Evolutionary conservation across 2,329 filamentous ascomycete species (phyloP), one percentile per base, ranked within the genome.

Genomic region (Neonectria faginata): DNA sequence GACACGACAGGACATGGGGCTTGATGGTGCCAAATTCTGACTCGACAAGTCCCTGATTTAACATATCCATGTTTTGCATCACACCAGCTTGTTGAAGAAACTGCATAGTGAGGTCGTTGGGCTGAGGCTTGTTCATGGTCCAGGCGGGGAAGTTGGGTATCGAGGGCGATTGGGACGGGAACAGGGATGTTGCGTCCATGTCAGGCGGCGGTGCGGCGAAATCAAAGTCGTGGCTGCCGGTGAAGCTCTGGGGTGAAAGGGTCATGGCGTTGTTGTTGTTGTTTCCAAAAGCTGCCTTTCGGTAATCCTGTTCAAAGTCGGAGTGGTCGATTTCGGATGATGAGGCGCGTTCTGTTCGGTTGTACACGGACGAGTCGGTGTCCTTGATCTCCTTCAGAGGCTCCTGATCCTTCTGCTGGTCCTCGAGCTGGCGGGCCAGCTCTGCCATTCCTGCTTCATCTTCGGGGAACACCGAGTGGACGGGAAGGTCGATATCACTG

Each of bases 401-500:
- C 22, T 82, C 79, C 48, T 76, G 74, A 41, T 81, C 78, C 70
- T 77, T 77, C 60, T 84, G 81, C 50, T 81, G 79, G 55, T 81
- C 79, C 60, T 81, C 84, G 11, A 90, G 78, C 73, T 88, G 85
- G 9, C 82, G 81, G 16, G 86, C 86, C 51, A 90, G 77, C 70
- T 87, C 86, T 14, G 80, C 79, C 73, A 89, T 81, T 62, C 86
- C 87, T 12, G 84, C 82, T 73, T 88, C 86, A 70, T 88, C 85
- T 74, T 90, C 87, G 58, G 88, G 88, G 74, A 90, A 89, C 27
- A 87, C 81, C 2, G 84, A 83, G 67, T 87, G 84, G 22, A 85
- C 82, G 20, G 86, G 86, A 54, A 88, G 79, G 75, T 89, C 82
- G 75, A 86, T 82, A 71, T 90, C 88, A 73, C 83, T 85, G 70